Evolutionary conservation across 2,329 filamentous ascomycete genomes (phyloP), one percentile per base, ranked within the genome.

Genomic region (Aspergillus oerlinghausenensis): DNA sequence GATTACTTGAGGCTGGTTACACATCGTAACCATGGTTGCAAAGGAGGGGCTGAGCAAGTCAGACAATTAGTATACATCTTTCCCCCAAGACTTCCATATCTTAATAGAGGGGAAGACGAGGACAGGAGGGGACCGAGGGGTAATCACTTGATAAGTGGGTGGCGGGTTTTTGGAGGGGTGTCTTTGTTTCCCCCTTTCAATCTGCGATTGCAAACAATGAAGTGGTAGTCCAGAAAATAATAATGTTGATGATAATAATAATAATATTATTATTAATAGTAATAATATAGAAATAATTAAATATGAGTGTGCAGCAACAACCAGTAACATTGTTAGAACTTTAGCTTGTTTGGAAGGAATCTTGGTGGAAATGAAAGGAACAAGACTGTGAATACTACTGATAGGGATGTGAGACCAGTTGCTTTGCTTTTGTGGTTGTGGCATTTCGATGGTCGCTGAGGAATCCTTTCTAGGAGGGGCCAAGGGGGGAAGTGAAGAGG

Each of bases 311-410:
- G 4, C 23, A 14, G 32, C 32, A 14, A 35, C 32, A 35, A 35
- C 32, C 32, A 35, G 32, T 35, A 35, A 19, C n/a, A n/a, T 43
- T n/a, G 3, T 43, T 3, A 43, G 3, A 47, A 47, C 26, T 48
- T 48, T 54, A 40, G 35, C 48, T 26, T 43, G 49, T 29, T 23
- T 32, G 11, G 38, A 52, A 59, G 56, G 62, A 55, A 55, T 43
- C 51, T 19, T 47, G 54, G 63, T 65, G 63, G 63, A 64, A 64
- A 65, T 64, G 60, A 63, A 63, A 58, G 61, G 59, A 60, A 50
- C 43, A 35, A 35, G 51, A 49, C 59, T 60, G 62, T 60, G 60
- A 64, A 64, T 63, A 60, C 61, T 51, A 57, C 54, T 45, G 51
- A 28, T 43, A 35, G 40, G 52, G 49, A 49, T 43, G 49, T 43